phyloP scores from a whole-genome alignment of 2,329 filamentous ascomycete genomes.

The Torrubiella hemipterigena region DNA sequence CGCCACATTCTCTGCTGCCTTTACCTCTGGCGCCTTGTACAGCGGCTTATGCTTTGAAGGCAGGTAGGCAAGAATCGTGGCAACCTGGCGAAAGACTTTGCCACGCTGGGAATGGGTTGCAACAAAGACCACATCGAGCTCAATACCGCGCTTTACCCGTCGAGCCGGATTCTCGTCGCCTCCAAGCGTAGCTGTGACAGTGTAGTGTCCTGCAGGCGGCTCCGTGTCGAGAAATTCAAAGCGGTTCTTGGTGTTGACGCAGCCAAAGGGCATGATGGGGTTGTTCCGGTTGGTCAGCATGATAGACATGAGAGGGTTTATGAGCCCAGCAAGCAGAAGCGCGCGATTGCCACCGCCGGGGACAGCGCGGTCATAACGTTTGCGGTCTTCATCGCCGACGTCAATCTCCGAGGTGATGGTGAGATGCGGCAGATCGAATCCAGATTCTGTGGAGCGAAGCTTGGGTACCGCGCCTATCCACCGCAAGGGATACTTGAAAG shows the following conservation, averaged over 20 bases:
- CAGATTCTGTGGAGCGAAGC: slow-evolving; percentile 1
- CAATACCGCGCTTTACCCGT: slow-evolving; percentile 6
- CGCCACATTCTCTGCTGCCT: neutral
- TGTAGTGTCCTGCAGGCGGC: slow-evolving; percentile 2
- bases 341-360: slow-evolving; percentile 1
- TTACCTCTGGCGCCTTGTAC: neutral
- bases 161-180: slow-evolving; percentile 3
- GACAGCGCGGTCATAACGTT: slow-evolving; percentile 3
- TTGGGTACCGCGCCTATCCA: slow-evolving; percentile 3
- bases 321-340: slow-evolving; percentile 5
- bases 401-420: slow-evolving; percentile 5
- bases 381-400: slow-evolving; percentile 5
- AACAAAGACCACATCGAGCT: slow-evolving; percentile 6
- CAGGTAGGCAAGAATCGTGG: slow-evolving; percentile 3
- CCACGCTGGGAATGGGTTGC: slow-evolving; percentile 3
- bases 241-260: slow-evolving; percentile 6
- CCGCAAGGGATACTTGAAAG: slow-evolving; percentile 3
- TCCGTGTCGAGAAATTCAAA: slow-evolving; percentile 6
- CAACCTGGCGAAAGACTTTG: slow-evolving; percentile 6
- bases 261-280: slow-evolving; percentile 5
- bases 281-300: slow-evolving; percentile 6
- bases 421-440: slow-evolving; percentile 6
- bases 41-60: slow-evolving; percentile 5
- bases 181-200: slow-evolving; percentile 6
- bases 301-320: slow-evolving; percentile 7